phyloP scores from a whole-genome alignment of 768 basidiomycete genomes.

The Boletus rubropictus region DNA sequence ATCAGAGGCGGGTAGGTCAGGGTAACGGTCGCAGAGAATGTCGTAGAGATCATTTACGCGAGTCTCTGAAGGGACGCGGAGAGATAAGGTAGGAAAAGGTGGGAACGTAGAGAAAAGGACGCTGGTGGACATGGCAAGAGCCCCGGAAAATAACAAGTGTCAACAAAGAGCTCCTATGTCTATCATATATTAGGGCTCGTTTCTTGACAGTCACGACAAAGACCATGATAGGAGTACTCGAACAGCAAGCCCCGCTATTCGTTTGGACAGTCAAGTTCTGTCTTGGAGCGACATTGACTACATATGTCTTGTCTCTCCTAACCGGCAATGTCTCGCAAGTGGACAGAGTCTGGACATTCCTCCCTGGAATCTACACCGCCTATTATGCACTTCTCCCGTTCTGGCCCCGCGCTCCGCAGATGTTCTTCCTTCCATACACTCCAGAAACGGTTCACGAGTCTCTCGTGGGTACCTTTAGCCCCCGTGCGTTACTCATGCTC shows the following conservation, averaged over 20 bases:
- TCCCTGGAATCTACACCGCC: slow-evolving; percentile 76
- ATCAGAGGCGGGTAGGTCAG: slow-evolving; percentile 39
- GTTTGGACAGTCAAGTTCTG: slow-evolving; percentile 65
- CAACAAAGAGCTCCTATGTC: slow-evolving; percentile 1
- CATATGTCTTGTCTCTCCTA: slow-evolving; percentile 57
- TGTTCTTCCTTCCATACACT: slow-evolving; percentile 48
- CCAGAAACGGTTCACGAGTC: slow-evolving; percentile 39
- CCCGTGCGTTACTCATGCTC: slow-evolving; percentile 74
- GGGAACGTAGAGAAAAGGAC: slow-evolving; percentile 56
- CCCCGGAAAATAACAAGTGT: slow-evolving; percentile 17
- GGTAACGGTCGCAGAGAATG: slow-evolving; percentile 43
- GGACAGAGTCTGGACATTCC: slow-evolving; percentile 75
- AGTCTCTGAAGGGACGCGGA: slow-evolving; percentile 40
- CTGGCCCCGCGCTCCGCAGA: slow-evolving; percentile 34
- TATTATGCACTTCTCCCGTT: slow-evolving; percentile 78
- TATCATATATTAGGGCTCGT: too few relatives aligned
- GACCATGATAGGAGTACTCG: slow-evolving; percentile 11
- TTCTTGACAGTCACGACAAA: too few relatives aligned
- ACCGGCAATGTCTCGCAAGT: slow-evolving; percentile 84
- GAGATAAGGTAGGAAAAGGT: slow-evolving; percentile 52
- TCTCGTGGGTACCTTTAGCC: slow-evolving; percentile 48
- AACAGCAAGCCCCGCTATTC: slow-evolving; percentile 32
- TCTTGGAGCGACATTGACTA: slow-evolving; percentile 37
- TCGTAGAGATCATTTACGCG: slow-evolving; percentile 38
- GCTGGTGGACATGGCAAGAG: slow-evolving; percentile 40